These are phyloP conservation scores for Heritiera littoralis DNA, from an alignment of 345 rosid species.

Conservation along the genomic window DNA sequence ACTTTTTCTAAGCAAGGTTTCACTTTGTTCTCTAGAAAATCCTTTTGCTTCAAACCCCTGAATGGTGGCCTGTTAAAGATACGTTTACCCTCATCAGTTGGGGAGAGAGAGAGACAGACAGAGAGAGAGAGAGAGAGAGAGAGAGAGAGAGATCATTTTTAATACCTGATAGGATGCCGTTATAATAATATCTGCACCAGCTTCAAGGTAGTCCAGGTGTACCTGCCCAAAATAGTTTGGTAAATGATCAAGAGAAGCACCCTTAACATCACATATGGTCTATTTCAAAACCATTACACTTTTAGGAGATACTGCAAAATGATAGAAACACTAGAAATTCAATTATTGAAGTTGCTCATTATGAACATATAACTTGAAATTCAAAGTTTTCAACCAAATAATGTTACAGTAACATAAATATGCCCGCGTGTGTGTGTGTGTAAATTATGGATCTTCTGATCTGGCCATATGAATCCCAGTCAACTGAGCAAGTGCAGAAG, in stretches of 20 bases:
- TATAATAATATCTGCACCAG: slow-evolving; percentile 80
- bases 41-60: slow-evolving; percentile 82
- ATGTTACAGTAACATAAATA: neutral
- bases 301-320: neutral
- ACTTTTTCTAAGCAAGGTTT: slow-evolving; percentile 62
- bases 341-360: neutral
- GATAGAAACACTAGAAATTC: slow-evolving; percentile 7
- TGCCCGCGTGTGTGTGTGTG: neutral
- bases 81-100: slow-evolving; percentile 21
- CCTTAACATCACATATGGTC: slow-evolving; percentile 3
- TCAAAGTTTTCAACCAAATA: slow-evolving; percentile 1
- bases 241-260: slow-evolving; percentile 20
- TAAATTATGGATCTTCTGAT: neutral
- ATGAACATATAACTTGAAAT: neutral
- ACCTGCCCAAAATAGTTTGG: slow-evolving; percentile 47
- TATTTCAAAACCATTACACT: neutral
- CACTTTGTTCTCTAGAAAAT: slow-evolving; percentile 53
- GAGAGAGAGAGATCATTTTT: neutral
- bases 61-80: slow-evolving; percentile 61
- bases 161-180: slow-evolving; percentile 76
- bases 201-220: slow-evolving; percentile 82
- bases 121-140: slow-evolving; percentile 2
- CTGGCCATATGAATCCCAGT: neutral
- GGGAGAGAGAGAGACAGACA: neutral
- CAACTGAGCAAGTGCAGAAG: neutral